A percentile compares a stretch with the other conserved stretches of the same genome.
Evolutionary conservation across 2,329 filamentous ascomycete species (phyloP).

Genomic region (Botrytis pseudocinerea): DNA sequence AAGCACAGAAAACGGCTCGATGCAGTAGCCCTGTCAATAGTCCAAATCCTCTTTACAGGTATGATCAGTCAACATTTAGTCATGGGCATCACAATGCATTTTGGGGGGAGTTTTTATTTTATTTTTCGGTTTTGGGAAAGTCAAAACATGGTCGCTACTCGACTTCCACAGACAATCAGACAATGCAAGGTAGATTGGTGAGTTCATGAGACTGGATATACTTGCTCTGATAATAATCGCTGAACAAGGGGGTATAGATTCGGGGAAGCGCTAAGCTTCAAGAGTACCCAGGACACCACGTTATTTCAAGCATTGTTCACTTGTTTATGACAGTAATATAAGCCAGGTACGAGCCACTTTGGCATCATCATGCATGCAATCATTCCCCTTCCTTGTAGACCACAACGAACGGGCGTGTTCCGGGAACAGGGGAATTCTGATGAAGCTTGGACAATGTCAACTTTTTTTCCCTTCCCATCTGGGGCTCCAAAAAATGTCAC

Average conservation of each 20-base stretch:
- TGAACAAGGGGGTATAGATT: conserved; percentile 14
- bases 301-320: conserved; percentile 27
- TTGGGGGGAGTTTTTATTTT: too few relatives aligned
- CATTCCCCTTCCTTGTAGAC: conserved; percentile 11
- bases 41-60: background rate
- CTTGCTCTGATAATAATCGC: conserved; percentile 2
- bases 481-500: background rate
- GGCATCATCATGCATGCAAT: conserved; percentile 34
- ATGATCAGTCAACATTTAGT: conserved; percentile 8
- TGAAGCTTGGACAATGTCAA: conserved; percentile 29
- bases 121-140: background rate
- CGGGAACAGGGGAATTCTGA: conserved; percentile 21
- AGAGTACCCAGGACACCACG: conserved; percentile 30
- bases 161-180: background rate
- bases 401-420: conserved; percentile 15
- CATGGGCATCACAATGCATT: background rate
- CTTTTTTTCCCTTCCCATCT: conserved; percentile 9
- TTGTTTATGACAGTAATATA: conserved; percentile 24
- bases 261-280: conserved; percentile 26
- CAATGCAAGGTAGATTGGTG: background rate
- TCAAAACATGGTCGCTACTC: background rate
- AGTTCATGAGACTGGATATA: background rate
- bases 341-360: conserved; percentile 28
- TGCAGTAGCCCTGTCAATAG: conserved; percentile 18
- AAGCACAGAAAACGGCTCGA: conserved; percentile 12